A percentile compares a stretch with the other conserved stretches of the same genome.
Evolutionary conservation across 2,329 filamentous ascomycete species (phyloP).

Genomic region (Fusarium lyarnte): DNA sequence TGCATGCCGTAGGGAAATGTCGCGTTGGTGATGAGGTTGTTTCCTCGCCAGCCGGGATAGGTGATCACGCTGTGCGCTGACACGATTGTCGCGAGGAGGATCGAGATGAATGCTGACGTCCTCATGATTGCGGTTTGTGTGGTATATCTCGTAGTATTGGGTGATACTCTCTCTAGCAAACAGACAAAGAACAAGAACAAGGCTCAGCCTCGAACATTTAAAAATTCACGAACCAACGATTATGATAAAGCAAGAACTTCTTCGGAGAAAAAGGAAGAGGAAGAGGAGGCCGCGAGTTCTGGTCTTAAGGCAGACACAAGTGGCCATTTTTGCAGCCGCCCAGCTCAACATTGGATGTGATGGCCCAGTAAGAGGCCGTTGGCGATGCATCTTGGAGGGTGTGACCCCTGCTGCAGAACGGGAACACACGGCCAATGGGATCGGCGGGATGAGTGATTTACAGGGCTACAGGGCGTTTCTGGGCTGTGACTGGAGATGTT

Average conservation of each 20-base stretch:
- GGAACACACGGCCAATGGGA: constrained; percentile 32
- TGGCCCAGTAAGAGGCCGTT: constrained; percentile 43
- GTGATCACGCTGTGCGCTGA: constrained; percentile 83
- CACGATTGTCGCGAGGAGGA: constrained; percentile 60
- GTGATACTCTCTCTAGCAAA: not conserved
- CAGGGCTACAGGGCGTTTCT: constrained; percentile 1
- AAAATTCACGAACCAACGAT: constrained; percentile 9
- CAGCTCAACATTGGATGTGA: constrained; percentile 14
- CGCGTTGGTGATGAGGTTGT: constrained; percentile 83
- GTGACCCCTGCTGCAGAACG: constrained; percentile 36
- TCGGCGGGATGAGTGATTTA: constrained; percentile 6
- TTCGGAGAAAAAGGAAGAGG: constrained; percentile 20
- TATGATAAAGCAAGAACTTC: not conserved
- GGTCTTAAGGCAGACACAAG: constrained; percentile 38
- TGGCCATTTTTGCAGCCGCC: constrained; percentile 39
- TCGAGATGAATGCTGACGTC: constrained; percentile 53
- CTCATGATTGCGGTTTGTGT: constrained; percentile 53
- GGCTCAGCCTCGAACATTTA: constrained; percentile 34
- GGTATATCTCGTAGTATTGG: not conserved
- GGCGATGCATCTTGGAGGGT: constrained; percentile 34
- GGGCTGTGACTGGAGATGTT: constrained; percentile 35
- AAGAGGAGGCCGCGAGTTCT: constrained; percentile 32
- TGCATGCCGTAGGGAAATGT: constrained; percentile 90
- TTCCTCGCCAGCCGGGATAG: constrained; percentile 87
- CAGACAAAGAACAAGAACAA: not conserved